These are phyloP conservation scores for Exophiala oligosperma DNA, from an alignment of 2,329 filamentous ascomycete genomes.

Conservation along the genomic window DNA sequence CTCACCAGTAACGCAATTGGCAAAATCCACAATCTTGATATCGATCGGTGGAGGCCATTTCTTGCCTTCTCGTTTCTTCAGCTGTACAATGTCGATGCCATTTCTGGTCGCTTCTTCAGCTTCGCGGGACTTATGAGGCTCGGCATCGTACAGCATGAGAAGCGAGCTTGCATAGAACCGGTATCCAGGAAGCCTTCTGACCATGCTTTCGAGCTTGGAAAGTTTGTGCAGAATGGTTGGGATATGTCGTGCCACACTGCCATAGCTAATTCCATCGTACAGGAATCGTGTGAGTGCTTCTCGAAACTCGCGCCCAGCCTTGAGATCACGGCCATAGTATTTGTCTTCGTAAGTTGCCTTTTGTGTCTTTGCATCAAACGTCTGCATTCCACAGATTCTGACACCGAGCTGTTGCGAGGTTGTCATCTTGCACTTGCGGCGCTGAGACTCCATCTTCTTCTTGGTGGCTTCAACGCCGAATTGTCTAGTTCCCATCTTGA, in stretches of 20 bases:
- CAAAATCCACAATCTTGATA: conserved; percentile 97
- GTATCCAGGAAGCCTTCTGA: conserved; percentile 76
- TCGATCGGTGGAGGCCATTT: conserved; percentile 62
- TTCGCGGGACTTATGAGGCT: conserved; percentile 46
- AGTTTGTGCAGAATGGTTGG: conserved; percentile 85
- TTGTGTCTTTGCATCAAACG: conserved; percentile 84
- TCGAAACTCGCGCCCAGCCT: conserved; percentile 85
- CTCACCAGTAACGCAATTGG: conserved; percentile 90
- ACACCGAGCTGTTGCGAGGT: conserved; percentile 91
- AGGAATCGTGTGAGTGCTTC: conserved; percentile 84
- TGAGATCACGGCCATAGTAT: conserved; percentile 87
- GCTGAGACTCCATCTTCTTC: conserved; percentile 91
- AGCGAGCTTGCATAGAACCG: conserved; percentile 94
- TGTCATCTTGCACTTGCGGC: conserved; percentile 86
- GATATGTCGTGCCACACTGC: conserved; percentile 81
- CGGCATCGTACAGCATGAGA: conserved; percentile 95
- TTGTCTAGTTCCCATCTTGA: conserved; percentile 98
- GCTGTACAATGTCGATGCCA: conserved; percentile 26
- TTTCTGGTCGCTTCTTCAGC: conserved; percentile 26
- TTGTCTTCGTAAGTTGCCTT: conserved; percentile 97
- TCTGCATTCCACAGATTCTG: conserved; percentile 90
- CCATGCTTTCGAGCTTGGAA: conserved; percentile 77
- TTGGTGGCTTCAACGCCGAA: conserved; percentile 89
- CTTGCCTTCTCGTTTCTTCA: conserved; percentile 29
- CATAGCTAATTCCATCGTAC: conserved; percentile 81